Base-by-base conservation (phyloP, 2,329 filamentous ascomycete species). In the Microsporum audouinii region DNA sequence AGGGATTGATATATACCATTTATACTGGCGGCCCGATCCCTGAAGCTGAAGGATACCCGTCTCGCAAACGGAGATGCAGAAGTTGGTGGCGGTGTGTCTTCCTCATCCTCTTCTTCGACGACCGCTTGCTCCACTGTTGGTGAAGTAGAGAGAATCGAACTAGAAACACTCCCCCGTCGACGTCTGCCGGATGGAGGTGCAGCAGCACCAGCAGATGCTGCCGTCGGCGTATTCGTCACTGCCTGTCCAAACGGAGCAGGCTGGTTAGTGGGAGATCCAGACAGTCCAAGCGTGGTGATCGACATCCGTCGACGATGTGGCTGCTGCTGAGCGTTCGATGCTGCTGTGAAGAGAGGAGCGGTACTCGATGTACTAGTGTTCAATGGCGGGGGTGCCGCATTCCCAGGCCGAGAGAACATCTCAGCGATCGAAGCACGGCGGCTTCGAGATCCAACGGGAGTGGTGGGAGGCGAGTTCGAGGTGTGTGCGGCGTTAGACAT, bases 11-110 rank as follows among this genome's bases (percentile, higher is more conserved):
- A 39, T 31, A 41, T 57, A 43, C 55, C 51, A 29, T 55, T 55
- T 55, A 55, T 23, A 36, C 51, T 55, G 31, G 51, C 51, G n/a
- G 51, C 51, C 74, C 55, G 36, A 27, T 57, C 85, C 72, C 90
- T 84, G 63, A 88, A 87, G 63, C 92, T 91, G 70, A 96, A 95
- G 76, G 91, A 96, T 79, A 96, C 86, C 62, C 91, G 88, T 67
- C 91, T 87, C 63, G 83, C 83, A 65, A 78, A 77, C 38, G 91
- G 89, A 10, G 88, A 88, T 59, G 79, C 82, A 38, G 89, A 86
- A 14, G 82, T 80, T 66, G 82, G 83, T 69, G 80, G 82, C 43
- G 78, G 71, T 43, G 78, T 74, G 60, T 78, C 76, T 64, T 89
- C 86, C 63, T 88, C 81, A 57, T 87, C 88, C 67, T 77, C 86